Evolutionary conservation across 345 rosid genomes (phyloP).

Genomic region (Aquilaria malaccensis): DNA sequence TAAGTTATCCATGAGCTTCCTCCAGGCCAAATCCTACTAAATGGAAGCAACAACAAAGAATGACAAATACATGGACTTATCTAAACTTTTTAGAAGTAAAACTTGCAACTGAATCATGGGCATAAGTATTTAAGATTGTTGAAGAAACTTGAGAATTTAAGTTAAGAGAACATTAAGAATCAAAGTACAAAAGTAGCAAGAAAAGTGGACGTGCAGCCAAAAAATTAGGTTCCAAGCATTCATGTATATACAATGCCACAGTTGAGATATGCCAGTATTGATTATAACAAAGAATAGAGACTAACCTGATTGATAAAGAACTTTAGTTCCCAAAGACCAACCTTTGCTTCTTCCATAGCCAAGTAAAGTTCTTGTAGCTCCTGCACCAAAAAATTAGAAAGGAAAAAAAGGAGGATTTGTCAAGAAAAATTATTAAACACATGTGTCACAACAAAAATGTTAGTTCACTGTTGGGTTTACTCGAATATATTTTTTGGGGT

Average conservation of each 20-base stretch:
- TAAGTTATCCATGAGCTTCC: conserved; percentile 89
- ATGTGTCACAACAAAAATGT: no score
- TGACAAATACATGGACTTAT: conserved; percentile 78
- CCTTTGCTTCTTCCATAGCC: conserved; percentile 94
- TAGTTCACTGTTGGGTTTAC: no score
- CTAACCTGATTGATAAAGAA: conserved; percentile 66
- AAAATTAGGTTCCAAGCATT: neutral
- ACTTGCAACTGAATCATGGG: conserved; percentile 29
- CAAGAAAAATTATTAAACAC: no score
- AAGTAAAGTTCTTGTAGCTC: conserved; percentile 92
- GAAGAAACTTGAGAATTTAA: no score
- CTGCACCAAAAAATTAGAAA: conserved; percentile 26
- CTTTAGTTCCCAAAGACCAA: conserved; percentile 93
- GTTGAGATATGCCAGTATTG: neutral
- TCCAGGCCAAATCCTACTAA: conserved; percentile 85
- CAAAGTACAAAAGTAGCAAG: neutral
- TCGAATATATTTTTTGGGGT: no score
- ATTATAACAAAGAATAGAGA: conserved; percentile 7
- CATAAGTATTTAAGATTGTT: neutral
- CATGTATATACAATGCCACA: neutral
- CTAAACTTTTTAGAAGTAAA: conserved; percentile 53
- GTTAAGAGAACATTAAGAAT: neutral
- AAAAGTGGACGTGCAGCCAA: neutral
- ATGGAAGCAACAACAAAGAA: conserved; percentile 87
- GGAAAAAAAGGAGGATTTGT: neutral